Evolutionary conservation across 805 yeast genomes (phyloP).

Genomic region (Hanseniaspora lindneri): DNA sequence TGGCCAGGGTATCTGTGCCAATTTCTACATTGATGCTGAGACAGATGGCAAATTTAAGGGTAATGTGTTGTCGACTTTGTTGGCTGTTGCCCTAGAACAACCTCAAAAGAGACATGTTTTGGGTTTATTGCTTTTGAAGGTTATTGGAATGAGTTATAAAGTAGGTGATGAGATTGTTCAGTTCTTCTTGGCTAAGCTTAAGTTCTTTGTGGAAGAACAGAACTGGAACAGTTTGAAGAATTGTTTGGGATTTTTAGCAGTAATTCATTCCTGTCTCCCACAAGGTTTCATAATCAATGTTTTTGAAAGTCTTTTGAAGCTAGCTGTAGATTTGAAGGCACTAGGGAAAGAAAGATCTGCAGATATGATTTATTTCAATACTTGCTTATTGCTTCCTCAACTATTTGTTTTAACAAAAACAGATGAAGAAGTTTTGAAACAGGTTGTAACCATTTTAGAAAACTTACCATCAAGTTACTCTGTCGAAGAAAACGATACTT

Average conservation of each 20-base stretch:
- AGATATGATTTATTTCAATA: slow-evolving; percentile 54
- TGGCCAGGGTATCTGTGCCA: slow-evolving; percentile 52
- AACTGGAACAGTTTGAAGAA: slow-evolving; percentile 62
- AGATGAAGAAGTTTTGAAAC: slow-evolving; percentile 16
- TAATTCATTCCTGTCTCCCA: slow-evolving; percentile 49
- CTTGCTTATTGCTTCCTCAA: slow-evolving; percentile 55
- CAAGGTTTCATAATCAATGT: slow-evolving; percentile 40
- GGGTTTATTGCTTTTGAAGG: slow-evolving; percentile 52
- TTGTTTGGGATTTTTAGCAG: slow-evolving; percentile 54
- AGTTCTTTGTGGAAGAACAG: slow-evolving; percentile 23
- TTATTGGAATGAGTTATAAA: slow-evolving; percentile 49
- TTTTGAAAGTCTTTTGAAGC: slow-evolving; percentile 41
- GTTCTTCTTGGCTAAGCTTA: slow-evolving; percentile 52
- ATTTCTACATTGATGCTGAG: slow-evolving; percentile 42
- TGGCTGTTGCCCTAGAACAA: slow-evolving; percentile 68
- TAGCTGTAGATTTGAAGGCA: slow-evolving; percentile 47
- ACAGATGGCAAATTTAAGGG: slow-evolving; percentile 35
- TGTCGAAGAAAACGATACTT: slow-evolving; percentile 10
- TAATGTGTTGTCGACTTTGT: slow-evolving; percentile 49
- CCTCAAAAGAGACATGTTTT: slow-evolving; percentile 79
- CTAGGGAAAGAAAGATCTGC: slow-evolving; percentile 36
- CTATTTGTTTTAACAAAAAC: slow-evolving; percentile 36
- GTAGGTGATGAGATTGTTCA: slow-evolving; percentile 63
- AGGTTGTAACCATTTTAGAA: not conserved
- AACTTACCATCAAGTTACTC: slow-evolving; percentile 19